Evolutionary conservation across 768 basidiomycete genomes (phyloP), one percentile per base, ranked within the genome.

Genomic region (Boletus rubescentipes): DNA sequence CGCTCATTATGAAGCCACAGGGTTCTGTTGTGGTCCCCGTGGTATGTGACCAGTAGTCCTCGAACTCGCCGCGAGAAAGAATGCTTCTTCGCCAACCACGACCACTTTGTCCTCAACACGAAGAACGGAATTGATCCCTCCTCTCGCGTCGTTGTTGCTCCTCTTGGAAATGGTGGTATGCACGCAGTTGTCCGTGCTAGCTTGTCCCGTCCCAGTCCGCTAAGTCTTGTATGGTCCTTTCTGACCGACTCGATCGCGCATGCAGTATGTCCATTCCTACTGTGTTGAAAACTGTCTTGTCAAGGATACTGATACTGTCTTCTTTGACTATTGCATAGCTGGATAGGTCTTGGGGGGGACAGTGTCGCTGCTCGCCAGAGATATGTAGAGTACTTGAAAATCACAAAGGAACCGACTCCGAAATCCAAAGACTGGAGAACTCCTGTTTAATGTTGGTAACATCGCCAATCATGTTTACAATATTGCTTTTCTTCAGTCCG

Each of bases 201-300:
- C 3, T 68, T 96, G 20, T 82, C 83, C 65, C 82, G 23, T 67
- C 79, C 34, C 72, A 83, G 26, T 26, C 26, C 26, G 6, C 26
- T 67, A 79, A 79, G 59, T 76, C 81, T n/a, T 79, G 73, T 49
- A 89, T 88, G 20, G 93, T 98, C 44, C 85, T 99, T 38, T 79
- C 87, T 37, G 93, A 98, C 70, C 81, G 98, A 58, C 74, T 77
- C 23, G 68, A 75, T 38, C 91, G 93, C 60, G 84, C 38, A 75
- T 98, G 58, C 80, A 85, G 53, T 97, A 96, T 72, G 80, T 99
- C 44, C 96, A 99, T 73, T 89, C 86, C 3, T 98, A 97, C 76
- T 87, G 96, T 66, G 97, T 99, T 63, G 97, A 98, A 77, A 99
- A 99, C 77, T 98, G 97, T 72, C 89, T 99, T 54, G 97, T 98